Evolutionary conservation across 768 basidiomycete species (phyloP).

Genomic region (Ephemerocybe angulata): DNA sequence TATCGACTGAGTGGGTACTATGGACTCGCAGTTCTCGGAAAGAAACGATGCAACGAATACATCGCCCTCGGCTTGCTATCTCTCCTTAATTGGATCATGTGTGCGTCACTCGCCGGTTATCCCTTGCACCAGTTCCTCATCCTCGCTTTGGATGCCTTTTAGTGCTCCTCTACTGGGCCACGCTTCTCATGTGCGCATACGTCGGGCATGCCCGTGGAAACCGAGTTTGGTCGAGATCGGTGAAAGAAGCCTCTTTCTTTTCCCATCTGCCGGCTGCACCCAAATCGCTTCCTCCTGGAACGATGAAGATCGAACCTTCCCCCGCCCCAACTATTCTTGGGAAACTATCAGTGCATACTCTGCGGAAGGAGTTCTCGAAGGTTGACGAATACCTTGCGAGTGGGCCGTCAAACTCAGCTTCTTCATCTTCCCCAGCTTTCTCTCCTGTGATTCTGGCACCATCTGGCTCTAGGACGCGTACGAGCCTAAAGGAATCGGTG

Average conservation of each 20-base stretch:
- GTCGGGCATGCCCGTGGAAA: neutral
- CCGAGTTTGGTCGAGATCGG: neutral
- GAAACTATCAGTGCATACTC: neutral
- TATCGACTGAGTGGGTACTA: neutral
- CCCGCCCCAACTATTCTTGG: conserved; percentile 2
- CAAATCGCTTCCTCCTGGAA: neutral
- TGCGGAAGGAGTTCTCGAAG: neutral
- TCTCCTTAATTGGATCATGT: neutral
- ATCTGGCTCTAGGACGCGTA: neutral
- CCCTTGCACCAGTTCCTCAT: neutral
- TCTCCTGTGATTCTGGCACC: neutral
- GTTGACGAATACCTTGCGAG: neutral
- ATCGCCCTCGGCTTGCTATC: neutral
- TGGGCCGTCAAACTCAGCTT: neutral
- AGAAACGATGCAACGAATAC: neutral
- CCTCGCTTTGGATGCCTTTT: neutral
- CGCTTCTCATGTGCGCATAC: neutral
- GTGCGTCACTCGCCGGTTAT: neutral
- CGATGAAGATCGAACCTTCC: neutral
- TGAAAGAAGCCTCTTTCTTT: conserved; percentile 8
- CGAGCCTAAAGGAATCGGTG: no score
- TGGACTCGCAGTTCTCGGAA: neutral
- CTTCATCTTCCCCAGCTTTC: neutral
- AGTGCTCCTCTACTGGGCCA: neutral
- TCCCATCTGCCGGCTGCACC: conserved; percentile 4